Evolutionary conservation across 1,284 basidiomycete species (phyloP), one percentile per base, ranked within the genome.

Genomic region (Austroboletus rostrupii): DNA sequence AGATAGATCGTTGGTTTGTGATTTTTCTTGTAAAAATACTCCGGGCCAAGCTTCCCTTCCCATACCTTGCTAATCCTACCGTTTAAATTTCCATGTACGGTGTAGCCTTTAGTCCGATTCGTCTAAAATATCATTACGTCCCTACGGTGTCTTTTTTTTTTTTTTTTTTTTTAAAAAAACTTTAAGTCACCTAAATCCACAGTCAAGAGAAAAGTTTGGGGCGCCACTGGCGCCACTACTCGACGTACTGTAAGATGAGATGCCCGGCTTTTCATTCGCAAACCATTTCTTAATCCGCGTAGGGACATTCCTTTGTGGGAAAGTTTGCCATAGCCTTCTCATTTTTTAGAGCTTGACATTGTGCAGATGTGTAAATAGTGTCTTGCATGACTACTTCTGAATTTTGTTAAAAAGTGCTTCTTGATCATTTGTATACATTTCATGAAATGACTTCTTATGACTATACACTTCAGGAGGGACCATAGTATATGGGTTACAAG

Each of bases 201-300:
- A 66, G 69, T 6, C 70, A 74, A 43, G 73, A 72, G 0, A 71
- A 70, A 52, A 76, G 70, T 28, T 47, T 61, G 61, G 8, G 70
- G 73, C 12, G 57, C 66, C 14, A 62, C 75, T 31, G 73, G 77
- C 20, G 69, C 71, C 1, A 72, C 72, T 2, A 10, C 26, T 11
- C 80, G 72, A 73, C 77, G 77, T 17, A 65, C 74, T 31, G 68
- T 68, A 2, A 70, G 49, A 71, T 75, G 45, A 48, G 68, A 61
- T 0, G n/a, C 28, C 1, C 38, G 2, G 32, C 36, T 45, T 19
- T 31, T 14, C 1, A 19, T 26, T 16, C 23, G 20, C 16, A 4
- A 11, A 20, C 12, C 9, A 14, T 37, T 45, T 10, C 16, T 49
- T 45, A 41, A 21, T 23, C 31, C 73, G 78, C 10, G 49, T 76